Evolutionary conservation across 2,329 filamentous ascomycete genomes (phyloP).

Genomic region (Arthrobotrys iridis): DNA sequence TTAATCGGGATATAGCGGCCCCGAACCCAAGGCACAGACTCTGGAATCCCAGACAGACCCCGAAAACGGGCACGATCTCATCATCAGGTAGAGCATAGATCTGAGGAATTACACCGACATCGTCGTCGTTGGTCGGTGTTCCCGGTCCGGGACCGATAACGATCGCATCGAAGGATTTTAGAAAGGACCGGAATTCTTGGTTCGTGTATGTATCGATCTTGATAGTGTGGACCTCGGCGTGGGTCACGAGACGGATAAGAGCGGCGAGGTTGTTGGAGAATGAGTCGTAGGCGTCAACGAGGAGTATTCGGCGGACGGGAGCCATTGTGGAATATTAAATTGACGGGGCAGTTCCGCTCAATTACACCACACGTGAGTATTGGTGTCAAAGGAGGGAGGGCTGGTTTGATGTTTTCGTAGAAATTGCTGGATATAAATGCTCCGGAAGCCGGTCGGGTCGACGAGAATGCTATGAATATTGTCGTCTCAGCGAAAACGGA

Average conservation of each 20-base stretch:
- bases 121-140: slow-evolving; percentile 74
- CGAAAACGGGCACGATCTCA: slow-evolving; percentile 78
- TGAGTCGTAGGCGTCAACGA: slow-evolving; percentile 95
- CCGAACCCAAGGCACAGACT: slow-evolving; percentile 77
- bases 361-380: neutral
- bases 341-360: neutral
- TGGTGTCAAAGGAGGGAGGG: neutral
- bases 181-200: slow-evolving; percentile 65
- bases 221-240: slow-evolving; percentile 75
- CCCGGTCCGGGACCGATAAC: slow-evolving; percentile 93
- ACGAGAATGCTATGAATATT: neutral
- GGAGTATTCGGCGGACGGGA: slow-evolving; percentile 71
- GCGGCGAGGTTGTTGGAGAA: slow-evolving; percentile 95
- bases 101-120: slow-evolving; percentile 82
- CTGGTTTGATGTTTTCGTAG: neutral
- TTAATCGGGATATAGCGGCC: slow-evolving; percentile 72
- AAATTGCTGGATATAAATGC: neutral
- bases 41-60: slow-evolving; percentile 90
- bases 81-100: slow-evolving; percentile 75
- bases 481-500: neutral
- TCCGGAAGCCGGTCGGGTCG: neutral
- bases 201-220: slow-evolving; percentile 74
- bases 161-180: slow-evolving; percentile 78
- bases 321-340: slow-evolving; percentile 2
- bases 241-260: slow-evolving; percentile 76